phyloP scores from a whole-genome alignment of 805 yeast species.

The Cyberlindnera galapagoensis region DNA sequence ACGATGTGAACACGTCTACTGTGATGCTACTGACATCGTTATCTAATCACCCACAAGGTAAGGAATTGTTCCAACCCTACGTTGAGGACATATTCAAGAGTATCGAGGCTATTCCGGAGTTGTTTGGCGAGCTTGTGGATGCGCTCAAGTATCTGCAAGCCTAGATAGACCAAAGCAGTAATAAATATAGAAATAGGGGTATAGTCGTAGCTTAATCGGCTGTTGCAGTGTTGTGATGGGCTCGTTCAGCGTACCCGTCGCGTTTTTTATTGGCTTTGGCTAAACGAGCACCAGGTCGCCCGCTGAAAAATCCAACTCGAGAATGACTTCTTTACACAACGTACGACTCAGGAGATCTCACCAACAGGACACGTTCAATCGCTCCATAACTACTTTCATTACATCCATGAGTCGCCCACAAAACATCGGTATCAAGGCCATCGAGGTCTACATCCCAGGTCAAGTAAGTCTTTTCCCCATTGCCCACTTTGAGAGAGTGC shows the following conservation, averaged over 20 bases:
- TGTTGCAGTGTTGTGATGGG: no score
- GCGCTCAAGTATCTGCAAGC: slow-evolving; percentile 18
- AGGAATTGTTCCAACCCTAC: slow-evolving; percentile 26
- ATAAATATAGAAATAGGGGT: no score
- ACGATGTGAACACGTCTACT: slow-evolving; percentile 35
- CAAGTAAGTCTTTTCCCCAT: slow-evolving; percentile 28
- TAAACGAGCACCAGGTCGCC: background rate
- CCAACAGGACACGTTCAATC: background rate
- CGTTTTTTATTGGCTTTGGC: no score
- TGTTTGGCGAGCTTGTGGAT: slow-evolving; percentile 23
- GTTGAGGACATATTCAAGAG: slow-evolving; percentile 27
- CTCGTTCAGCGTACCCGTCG: no score
- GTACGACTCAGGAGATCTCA: background rate
- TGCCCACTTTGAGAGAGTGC: no score
- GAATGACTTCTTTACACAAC: background rate
- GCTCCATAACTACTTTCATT: background rate
- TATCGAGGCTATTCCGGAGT: slow-evolving; percentile 30
- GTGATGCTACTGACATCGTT: slow-evolving; percentile 31
- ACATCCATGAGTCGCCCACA: slow-evolving; percentile 41
- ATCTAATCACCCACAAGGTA: slow-evolving; percentile 26
- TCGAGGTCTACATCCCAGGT: slow-evolving; percentile 85
- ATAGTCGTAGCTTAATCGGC: no score
- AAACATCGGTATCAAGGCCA: slow-evolving; percentile 95
- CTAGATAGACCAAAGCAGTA: no score
- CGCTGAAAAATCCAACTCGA: background rate